Base-by-base conservation (phyloP, 164 flowering plant genomes). In the Vitis riparia region DNA sequence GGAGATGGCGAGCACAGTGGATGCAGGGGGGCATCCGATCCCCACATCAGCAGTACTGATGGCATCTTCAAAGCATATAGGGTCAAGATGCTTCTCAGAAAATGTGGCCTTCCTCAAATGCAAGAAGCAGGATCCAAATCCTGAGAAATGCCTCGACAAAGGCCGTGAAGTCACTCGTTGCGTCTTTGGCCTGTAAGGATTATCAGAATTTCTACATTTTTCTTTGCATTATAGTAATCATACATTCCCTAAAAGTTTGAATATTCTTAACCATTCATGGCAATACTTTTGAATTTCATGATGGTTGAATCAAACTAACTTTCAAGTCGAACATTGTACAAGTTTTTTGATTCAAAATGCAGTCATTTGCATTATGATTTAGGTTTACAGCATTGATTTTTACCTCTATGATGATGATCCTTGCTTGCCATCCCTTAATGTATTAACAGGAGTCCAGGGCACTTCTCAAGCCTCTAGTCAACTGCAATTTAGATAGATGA, bases 101-200 rank as follows among this genome's bases (percentile, higher is more conserved):
- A 94, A 94, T 68, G 73, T 89, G 73, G 97, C 77, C 1, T 92
- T 90, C 71, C 69, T 92, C 69, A 89, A 84, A 76, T 94, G 98
- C 90, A 94, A 94, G 85, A 87, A 89, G 90, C 86, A 84, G 30
- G 98, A 94, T 73, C 89, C 86, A 2, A 92, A 94, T 71, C 98
- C 98, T 0, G 97, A 94, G 87, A 94, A 89, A 70, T 94, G 98
- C 79, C 97, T 94, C 30, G 88, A 94, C 9, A 91, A 89, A 75
- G 98, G 98, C 62, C 87, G 68, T 2, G 80, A 91, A 69, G 95
- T 92, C 71, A 94, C 97, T 56, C 88, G 88, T 65, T 92, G 98
- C 70, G 97, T 87, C 70, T 80, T 94, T 57, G 70, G 73, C 69
- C 77, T 90, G 97, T 93, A 81, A 84, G 91, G 10, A 0, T 52